Evolutionary conservation across 2,329 filamentous ascomycete genomes (phyloP).

Genomic region (Trichophyton simii): DNA sequence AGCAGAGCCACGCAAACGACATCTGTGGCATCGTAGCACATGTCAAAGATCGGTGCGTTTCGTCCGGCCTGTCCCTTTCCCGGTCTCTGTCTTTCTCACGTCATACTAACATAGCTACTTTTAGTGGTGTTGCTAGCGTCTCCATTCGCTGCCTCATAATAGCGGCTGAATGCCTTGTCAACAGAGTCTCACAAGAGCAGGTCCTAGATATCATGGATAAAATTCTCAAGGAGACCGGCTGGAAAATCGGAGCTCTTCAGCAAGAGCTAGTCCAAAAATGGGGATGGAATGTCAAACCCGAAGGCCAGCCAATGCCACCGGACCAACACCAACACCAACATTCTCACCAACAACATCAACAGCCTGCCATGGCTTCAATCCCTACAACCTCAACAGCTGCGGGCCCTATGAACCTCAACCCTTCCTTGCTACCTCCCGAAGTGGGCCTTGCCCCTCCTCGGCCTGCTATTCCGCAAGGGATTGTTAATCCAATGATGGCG

Average conservation of each 20-base stretch:
- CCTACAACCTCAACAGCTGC: constrained; percentile 5
- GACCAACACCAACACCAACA: constrained; percentile 22
- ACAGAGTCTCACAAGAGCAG: constrained; percentile 64
- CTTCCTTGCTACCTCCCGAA: constrained; percentile 15
- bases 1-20: constrained; percentile 64
- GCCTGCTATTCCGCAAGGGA: constrained; percentile 31
- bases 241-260: constrained; percentile 61
- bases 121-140: constrained; percentile 59
- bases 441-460: constrained; percentile 20
- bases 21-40: constrained; percentile 85
- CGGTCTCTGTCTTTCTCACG: not conserved
- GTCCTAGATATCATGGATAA: constrained; percentile 63
- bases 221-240: constrained; percentile 65
- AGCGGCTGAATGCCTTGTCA: constrained; percentile 58
- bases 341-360: not conserved
- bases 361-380: not conserved
- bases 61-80: constrained; percentile 7
- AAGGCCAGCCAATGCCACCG: constrained; percentile 7
- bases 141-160: constrained; percentile 68
- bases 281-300: constrained; percentile 50
- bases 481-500: constrained; percentile 58
- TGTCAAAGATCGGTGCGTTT: constrained; percentile 54
- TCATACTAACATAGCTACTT: not conserved
- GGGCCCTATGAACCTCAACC: constrained; percentile 7
- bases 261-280: constrained; percentile 61